Conservation (phyloP, 345 rosid genomes). For the Ceriops zippeliana region DNA sequence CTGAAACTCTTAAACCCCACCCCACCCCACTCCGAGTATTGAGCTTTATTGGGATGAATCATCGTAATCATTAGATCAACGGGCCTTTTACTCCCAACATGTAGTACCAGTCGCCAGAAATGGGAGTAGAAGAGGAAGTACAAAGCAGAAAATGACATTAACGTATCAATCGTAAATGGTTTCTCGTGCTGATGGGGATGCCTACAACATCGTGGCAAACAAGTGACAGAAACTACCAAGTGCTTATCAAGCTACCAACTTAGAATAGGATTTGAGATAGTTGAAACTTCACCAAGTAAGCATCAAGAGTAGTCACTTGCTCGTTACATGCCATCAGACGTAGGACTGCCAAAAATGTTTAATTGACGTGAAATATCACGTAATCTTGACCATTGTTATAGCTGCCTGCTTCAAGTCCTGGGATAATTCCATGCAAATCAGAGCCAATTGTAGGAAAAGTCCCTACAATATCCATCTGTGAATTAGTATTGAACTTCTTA, state of each 20-base stretch:
- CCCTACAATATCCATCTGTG: not conserved
- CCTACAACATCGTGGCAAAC: no score
- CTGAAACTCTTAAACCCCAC: not conserved
- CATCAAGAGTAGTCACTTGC: not conserved
- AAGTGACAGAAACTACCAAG: no score
- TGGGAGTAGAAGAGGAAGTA: constrained; percentile 5
- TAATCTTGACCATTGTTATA: constrained; percentile 12
- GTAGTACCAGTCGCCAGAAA: constrained; percentile 2
- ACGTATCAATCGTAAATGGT: no score
- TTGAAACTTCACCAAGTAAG: constrained; percentile 1
- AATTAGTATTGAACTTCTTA: constrained; percentile 1
- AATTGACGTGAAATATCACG: not conserved
- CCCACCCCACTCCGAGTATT: not conserved
- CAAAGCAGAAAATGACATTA: no score
- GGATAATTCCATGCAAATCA: constrained; percentile 8
- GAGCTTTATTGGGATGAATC: not conserved
- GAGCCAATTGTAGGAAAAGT: constrained; percentile 14
- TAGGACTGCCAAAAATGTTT: not conserved
- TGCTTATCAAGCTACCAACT: not conserved
- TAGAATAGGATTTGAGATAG: not conserved
- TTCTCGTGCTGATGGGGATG: no score
- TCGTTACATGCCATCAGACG: not conserved
- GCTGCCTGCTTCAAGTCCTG: constrained; percentile 10
- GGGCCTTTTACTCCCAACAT: constrained; percentile 15
- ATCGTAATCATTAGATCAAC: constrained; percentile 14